A percentile compares a stretch with the other conserved stretches of the same genome.
These are phyloP conservation scores for Baorangia bicolor DNA, from an alignment of 768 basidiomycete genomes.

Conservation along the genomic window DNA sequence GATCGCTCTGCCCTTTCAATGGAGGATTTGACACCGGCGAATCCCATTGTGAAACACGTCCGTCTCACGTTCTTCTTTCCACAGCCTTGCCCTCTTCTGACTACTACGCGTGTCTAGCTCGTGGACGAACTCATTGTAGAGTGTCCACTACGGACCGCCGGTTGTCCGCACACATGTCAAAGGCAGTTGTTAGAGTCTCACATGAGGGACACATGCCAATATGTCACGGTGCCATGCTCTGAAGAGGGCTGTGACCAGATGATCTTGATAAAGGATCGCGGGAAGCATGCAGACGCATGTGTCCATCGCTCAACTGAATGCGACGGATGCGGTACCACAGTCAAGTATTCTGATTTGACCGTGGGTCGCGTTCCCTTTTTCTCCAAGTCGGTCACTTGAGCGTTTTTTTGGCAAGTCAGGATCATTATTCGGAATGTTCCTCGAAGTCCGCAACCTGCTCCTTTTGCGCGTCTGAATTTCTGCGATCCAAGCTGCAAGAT, in stretches of 20 bases:
- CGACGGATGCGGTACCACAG: slow-evolving; percentile 36
- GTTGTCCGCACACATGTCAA: slow-evolving; percentile 65
- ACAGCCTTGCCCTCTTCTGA: slow-evolving; percentile 5
- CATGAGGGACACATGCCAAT: slow-evolving; percentile 60
- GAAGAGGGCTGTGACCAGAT: slow-evolving; percentile 44
- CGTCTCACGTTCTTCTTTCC: slow-evolving; percentile 13
- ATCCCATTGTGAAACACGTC: slow-evolving; percentile 68
- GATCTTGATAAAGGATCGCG: slow-evolving; percentile 46
- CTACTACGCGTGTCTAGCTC: slow-evolving; percentile 45
- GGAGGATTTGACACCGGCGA: slow-evolving; percentile 64
- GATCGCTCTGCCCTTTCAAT: slow-evolving; percentile 67
- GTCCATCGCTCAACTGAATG: slow-evolving; percentile 38
- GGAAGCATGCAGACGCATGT: slow-evolving; percentile 42
- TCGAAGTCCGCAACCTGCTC: slow-evolving; percentile 38
- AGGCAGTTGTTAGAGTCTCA: slow-evolving; percentile 65
- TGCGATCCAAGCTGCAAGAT: slow-evolving; percentile 32
- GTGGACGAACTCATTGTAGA: slow-evolving; percentile 81
- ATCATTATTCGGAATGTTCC: slow-evolving; percentile 40
- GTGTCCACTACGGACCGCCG: slow-evolving; percentile 58
- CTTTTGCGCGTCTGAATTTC: slow-evolving; percentile 39
- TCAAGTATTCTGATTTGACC: slow-evolving; percentile 37
- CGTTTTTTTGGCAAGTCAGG: slow-evolving; percentile 26
- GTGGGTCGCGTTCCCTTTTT: slow-evolving; percentile 29
- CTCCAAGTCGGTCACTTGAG: slow-evolving; percentile 2
- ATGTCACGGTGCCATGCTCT: slow-evolving; percentile 51